phyloP scores from a whole-genome alignment of 2,329 filamentous ascomycete genomes.

The Verticillium nonalfalfae region DNA sequence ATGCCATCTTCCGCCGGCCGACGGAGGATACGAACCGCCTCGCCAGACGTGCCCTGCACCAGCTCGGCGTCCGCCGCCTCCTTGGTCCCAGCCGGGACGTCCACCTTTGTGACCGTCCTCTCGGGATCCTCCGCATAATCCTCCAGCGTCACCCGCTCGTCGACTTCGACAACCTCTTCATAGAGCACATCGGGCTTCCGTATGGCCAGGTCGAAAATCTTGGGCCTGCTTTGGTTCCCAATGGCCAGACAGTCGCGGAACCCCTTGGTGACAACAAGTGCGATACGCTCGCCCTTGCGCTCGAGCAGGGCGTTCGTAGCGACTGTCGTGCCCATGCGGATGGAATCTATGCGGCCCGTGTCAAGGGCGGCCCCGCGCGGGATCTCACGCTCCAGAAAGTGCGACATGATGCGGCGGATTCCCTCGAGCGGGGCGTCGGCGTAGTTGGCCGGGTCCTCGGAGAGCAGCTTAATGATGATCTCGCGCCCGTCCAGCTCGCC shows the following conservation, averaged over 20 bases:
- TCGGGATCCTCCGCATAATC: constrained; percentile 86
- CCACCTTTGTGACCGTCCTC: constrained; percentile 35
- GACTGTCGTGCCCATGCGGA: constrained; percentile 93
- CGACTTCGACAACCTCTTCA: constrained; percentile 77
- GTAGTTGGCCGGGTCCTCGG: constrained; percentile 87
- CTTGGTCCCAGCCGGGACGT: constrained; percentile 42
- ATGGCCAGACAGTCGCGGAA: constrained; percentile 86
- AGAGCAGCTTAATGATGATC: constrained; percentile 80
- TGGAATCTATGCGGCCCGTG: constrained; percentile 78
- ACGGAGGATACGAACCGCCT: constrained; percentile 61
- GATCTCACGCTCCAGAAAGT: constrained; percentile 68
- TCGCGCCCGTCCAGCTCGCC: constrained; percentile 76
- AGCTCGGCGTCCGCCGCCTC: constrained; percentile 50
- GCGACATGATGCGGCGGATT: constrained; percentile 77
- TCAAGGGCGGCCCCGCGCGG: constrained; percentile 75
- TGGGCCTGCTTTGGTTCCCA: constrained; percentile 83
- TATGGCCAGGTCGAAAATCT: constrained; percentile 88
- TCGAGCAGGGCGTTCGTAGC: constrained; percentile 89
- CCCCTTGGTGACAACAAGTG: constrained; percentile 78
- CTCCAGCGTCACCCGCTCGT: constrained; percentile 85
- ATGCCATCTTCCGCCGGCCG: constrained; percentile 44
- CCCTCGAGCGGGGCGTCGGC: constrained; percentile 86
- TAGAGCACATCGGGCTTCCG: constrained; percentile 83
- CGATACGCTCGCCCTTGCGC: constrained; percentile 83
- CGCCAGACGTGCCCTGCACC: constrained; percentile 60